A percentile compares a stretch with the other conserved stretches of the same genome.
Conservation (phyloP, 306 rosid species). For the Trifolium fragiferum region DNA sequence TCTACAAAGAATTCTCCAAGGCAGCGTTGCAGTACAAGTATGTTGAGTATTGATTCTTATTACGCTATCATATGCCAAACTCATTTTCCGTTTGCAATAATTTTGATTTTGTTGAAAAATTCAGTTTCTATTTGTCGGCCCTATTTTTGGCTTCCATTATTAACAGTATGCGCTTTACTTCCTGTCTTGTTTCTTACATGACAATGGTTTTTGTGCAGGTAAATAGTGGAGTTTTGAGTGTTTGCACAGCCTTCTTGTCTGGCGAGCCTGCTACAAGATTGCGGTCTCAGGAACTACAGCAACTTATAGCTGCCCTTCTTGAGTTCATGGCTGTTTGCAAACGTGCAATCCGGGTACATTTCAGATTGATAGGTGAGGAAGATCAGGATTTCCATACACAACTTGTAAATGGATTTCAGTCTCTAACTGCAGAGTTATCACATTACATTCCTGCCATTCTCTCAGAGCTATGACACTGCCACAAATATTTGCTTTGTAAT, state of each 20-base stretch:
- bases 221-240: slow-evolving; percentile 94
- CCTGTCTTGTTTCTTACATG: slow-evolving; percentile 13
- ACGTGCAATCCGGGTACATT: slow-evolving; percentile 95
- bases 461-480: slow-evolving; percentile 72
- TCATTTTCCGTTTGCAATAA: neutral
- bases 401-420: slow-evolving; percentile 96
- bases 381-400: slow-evolving; percentile 99
- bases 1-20: slow-evolving; percentile 97
- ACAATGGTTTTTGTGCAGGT: slow-evolving; percentile 60
- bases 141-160: neutral
- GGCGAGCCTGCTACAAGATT: slow-evolving; percentile 97
- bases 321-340: slow-evolving; percentile 99
- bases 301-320: slow-evolving; percentile 95
- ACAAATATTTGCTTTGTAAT: slow-evolving; percentile 29
- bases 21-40: slow-evolving; percentile 99
- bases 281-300: slow-evolving; percentile 96
- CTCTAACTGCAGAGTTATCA: slow-evolving; percentile 92
- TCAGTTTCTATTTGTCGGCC: neutral
- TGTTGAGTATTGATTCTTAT: slow-evolving; percentile 31
- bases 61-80: neutral
- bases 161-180: neutral
- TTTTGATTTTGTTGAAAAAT: slow-evolving; percentile 2
- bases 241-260: slow-evolving; percentile 96
- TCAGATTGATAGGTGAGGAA: slow-evolving; percentile 93
- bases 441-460: slow-evolving; percentile 98